A percentile compares a stretch with the other conserved stretches of the same genome.
Evolutionary conservation across 768 basidiomycete genomes (phyloP).

Genomic region (Russula ochroleuca): DNA sequence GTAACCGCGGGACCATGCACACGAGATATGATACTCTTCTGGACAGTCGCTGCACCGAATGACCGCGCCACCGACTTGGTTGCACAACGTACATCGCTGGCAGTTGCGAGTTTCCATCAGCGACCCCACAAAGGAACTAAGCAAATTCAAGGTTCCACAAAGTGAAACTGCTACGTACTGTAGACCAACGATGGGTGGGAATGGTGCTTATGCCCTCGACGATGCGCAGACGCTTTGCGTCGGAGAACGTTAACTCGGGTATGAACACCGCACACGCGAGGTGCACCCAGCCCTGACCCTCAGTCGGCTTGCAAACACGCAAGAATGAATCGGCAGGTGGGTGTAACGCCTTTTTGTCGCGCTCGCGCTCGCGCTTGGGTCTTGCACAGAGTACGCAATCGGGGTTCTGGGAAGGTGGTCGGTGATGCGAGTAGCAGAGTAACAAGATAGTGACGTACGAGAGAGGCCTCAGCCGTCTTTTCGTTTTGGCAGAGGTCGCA

Average conservation of each 20-base stretch:
- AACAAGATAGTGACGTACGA: slow-evolving; percentile 46
- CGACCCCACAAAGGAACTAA: neutral
- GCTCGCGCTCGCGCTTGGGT: slow-evolving; percentile 45
- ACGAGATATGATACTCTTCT: slow-evolving; percentile 79
- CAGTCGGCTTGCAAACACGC: slow-evolving; percentile 81
- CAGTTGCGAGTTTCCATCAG: slow-evolving; percentile 20
- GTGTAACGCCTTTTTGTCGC: slow-evolving; percentile 42
- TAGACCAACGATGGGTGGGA: slow-evolving; percentile 63
- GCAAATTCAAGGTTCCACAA: neutral
- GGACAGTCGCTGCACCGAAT: slow-evolving; percentile 80
- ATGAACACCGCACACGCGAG: slow-evolving; percentile 85
- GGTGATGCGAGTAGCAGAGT: slow-evolving; percentile 6
- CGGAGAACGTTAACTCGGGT: slow-evolving; percentile 79
- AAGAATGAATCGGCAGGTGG: slow-evolving; percentile 61
- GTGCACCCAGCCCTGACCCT: slow-evolving; percentile 91
- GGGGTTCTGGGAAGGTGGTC: slow-evolving; percentile 50
- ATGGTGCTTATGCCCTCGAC: slow-evolving; percentile 84
- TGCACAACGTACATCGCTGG: slow-evolving; percentile 75
- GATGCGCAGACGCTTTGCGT: slow-evolving; percentile 64
- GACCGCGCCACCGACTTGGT: slow-evolving; percentile 67
- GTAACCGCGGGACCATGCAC: slow-evolving; percentile 82
- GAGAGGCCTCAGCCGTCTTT: slow-evolving; percentile 72
- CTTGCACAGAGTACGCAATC: slow-evolving; percentile 84
- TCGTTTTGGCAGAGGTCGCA: slow-evolving; percentile 89
- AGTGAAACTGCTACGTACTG: slow-evolving; percentile 45